phyloP scores from a whole-genome alignment of 805 yeast species.

The Candida succiphila region DNA sequence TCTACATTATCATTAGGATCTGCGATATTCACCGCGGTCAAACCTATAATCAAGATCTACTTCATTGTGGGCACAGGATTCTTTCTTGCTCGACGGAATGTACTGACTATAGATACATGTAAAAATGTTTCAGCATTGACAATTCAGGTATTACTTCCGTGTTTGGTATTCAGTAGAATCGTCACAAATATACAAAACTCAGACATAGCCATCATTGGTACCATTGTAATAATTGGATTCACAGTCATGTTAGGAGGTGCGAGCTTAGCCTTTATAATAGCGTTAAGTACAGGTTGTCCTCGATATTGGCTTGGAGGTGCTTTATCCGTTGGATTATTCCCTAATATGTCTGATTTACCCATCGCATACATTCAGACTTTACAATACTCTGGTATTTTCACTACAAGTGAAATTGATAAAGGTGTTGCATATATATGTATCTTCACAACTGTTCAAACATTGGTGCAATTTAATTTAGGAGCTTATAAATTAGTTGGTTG shows the following conservation, averaged over 20 bases:
- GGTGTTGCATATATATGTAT: slow-evolving; percentile 84
- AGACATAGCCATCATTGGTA: slow-evolving; percentile 65
- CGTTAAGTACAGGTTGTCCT: slow-evolving; percentile 50
- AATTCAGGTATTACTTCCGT: slow-evolving; percentile 62
- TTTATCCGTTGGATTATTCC: slow-evolving; percentile 61
- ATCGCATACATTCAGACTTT: slow-evolving; percentile 74
- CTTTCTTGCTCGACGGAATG: slow-evolving; percentile 48
- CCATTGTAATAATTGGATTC: slow-evolving; percentile 39
- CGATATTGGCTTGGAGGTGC: slow-evolving; percentile 70
- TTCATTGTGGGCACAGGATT: slow-evolving; percentile 62
- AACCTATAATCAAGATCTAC: slow-evolving; percentile 81
- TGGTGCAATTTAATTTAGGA: slow-evolving; percentile 69
- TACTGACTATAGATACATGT: slow-evolving; percentile 57
- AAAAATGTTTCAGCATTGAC: slow-evolving; percentile 62
- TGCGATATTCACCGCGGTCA: slow-evolving; percentile 68
- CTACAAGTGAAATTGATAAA: slow-evolving; percentile 47
- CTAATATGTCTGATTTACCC: slow-evolving; percentile 76
- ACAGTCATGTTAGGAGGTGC: slow-evolving; percentile 37
- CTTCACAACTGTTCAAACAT: slow-evolving; percentile 57
- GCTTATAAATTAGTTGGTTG: slow-evolving; percentile 57
- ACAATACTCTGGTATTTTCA: slow-evolving; percentile 51
- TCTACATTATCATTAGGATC: slow-evolving; percentile 34
- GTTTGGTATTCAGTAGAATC: slow-evolving; percentile 65
- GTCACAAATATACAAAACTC: slow-evolving; percentile 55
- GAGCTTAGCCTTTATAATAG: slow-evolving; percentile 27